phyloP scores from a whole-genome alignment of 1,284 basidiomycete species.

The Ceratobasidium sp. region DNA sequence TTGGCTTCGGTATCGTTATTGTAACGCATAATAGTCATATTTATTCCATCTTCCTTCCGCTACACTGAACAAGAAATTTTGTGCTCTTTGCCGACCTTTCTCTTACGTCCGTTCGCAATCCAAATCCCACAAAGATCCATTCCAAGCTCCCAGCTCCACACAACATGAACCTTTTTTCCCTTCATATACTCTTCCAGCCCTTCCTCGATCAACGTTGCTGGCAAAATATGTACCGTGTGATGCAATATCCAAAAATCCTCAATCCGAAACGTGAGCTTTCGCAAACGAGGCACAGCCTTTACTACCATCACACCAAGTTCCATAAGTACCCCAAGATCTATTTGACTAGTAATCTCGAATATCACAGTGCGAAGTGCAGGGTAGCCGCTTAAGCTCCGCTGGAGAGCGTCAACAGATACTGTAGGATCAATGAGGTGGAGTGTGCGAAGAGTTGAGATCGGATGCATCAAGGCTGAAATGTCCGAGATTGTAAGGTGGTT shows the following conservation, averaged over 20 bases:
- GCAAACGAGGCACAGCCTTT: conserved; percentile 19
- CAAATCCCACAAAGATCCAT: conserved; percentile 33
- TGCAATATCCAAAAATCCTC: conserved; percentile 39
- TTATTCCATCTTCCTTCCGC: background rate
- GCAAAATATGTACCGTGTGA: conserved; percentile 5
- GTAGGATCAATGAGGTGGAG: conserved; percentile 24
- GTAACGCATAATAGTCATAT: background rate
- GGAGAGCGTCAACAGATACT: background rate
- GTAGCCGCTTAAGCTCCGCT: conserved; percentile 3
- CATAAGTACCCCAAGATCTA: conserved; percentile 20
- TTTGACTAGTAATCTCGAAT: conserved; percentile 25
- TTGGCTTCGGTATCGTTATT: background rate
- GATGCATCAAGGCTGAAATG: background rate
- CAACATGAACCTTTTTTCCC: conserved; percentile 17
- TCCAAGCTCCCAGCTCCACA: conserved; percentile 41
- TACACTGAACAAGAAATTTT: conserved; percentile 26
- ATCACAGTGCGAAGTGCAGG: conserved; percentile 24
- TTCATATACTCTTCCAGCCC: conserved; percentile 14
- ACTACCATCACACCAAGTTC: conserved; percentile 8
- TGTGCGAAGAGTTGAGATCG: conserved; percentile 21
- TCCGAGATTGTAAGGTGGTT: conserved; percentile 25
- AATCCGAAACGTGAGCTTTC: conserved; percentile 38
- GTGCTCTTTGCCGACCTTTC: conserved; percentile 32
- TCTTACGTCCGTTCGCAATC: conserved; percentile 27
- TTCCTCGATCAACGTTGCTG: conserved; percentile 11